Base-by-base conservation (phyloP, 805 yeast genomes). In the Cyberlindnera petersonii region DNA sequence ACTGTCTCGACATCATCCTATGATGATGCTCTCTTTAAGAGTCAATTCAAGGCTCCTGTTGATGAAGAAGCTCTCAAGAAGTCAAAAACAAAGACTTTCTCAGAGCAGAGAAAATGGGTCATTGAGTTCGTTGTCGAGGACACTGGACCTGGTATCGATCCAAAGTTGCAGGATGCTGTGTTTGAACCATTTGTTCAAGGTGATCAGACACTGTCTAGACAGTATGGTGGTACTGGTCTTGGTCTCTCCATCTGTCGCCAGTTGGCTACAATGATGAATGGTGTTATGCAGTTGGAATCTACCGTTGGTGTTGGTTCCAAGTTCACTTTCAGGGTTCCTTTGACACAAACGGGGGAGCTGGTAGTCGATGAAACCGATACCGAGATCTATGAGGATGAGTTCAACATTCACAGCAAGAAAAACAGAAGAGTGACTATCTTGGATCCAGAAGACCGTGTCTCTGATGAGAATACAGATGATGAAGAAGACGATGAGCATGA, bases 101-200 rank as follows among this genome's bases (percentile, higher is more conserved):
- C 46, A 4, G 38, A 46, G 0, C 53, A 56, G 9, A 65, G 58
- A 31, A 59, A 56, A 4, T 66, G 67, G 70, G 71, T 64, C 0
- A 58, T 67, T 32, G 80, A 80, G 46, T 75, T 89, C 35, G 77
- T 78, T 42, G 96, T 91, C 10, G 72, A 71, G 26, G 98, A 91
- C 58, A 86, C 95, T 0, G 98, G 98, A 4, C 89, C 97, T 0
- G 98, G 98, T 43, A 89, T 91, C 37, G 94, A 86, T 28, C 79
- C 82, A 11, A 77, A 81, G 1, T 61, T 88, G 39, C 96, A 86
- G 54, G 79, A 79, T 31, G 78, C 83, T 44, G 94, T 91, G 1
- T 91, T 91, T 60, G 97, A 93, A 54, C 97, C 98, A 1, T 91
- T 91, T 66, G 88, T 89, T 15, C 98, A 91, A 64, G 98, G 98